Conservation (phyloP, 208 protist genomes). For the Crithidia brevicula region DNA sequence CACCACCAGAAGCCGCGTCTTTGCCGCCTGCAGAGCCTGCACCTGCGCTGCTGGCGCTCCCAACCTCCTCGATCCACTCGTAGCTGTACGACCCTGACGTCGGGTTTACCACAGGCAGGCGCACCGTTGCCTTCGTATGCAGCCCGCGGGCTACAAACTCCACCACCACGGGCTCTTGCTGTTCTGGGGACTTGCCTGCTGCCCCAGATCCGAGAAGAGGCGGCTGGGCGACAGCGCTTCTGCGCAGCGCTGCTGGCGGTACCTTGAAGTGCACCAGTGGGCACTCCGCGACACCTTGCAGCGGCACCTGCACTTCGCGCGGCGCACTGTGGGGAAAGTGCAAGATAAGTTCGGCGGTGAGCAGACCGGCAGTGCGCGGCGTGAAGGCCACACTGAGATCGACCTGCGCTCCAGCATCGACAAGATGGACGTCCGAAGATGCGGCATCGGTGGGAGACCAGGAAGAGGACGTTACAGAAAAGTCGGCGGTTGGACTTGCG, state of each 20-base stretch:
- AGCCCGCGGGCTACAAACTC: slow-evolving; percentile 94
- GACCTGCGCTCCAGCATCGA: slow-evolving; percentile 50
- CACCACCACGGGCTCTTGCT: slow-evolving; percentile 71
- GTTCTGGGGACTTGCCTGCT: slow-evolving; percentile 30
- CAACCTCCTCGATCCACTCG: slow-evolving; percentile 86
- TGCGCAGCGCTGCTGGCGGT: slow-evolving; percentile 21
- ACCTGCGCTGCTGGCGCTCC: slow-evolving; percentile 4
- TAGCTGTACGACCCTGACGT: slow-evolving; percentile 92
- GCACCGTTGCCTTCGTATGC: slow-evolving; percentile 82
- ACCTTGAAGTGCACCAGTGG: slow-evolving; percentile 97
- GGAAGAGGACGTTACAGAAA: slow-evolving; percentile 8
- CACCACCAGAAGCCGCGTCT: neutral
- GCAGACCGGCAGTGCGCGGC: slow-evolving; percentile 69
- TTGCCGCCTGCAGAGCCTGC: neutral
- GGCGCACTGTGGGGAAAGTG: slow-evolving; percentile 64
- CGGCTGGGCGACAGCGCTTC: neutral
- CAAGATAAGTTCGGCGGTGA: slow-evolving; percentile 47
- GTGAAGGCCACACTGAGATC: slow-evolving; percentile 89
- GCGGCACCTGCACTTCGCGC: slow-evolving; percentile 47
- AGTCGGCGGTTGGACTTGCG: slow-evolving; percentile 1
- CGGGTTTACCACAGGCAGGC: slow-evolving; percentile 97
- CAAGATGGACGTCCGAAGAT: slow-evolving; percentile 51
- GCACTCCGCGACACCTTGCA: slow-evolving; percentile 87
- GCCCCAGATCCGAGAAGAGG: too few species aligned
- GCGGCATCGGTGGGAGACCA: slow-evolving; percentile 65